Base-by-base conservation (phyloP, 345 rosid genomes). In the Brassica carinata region DNA sequence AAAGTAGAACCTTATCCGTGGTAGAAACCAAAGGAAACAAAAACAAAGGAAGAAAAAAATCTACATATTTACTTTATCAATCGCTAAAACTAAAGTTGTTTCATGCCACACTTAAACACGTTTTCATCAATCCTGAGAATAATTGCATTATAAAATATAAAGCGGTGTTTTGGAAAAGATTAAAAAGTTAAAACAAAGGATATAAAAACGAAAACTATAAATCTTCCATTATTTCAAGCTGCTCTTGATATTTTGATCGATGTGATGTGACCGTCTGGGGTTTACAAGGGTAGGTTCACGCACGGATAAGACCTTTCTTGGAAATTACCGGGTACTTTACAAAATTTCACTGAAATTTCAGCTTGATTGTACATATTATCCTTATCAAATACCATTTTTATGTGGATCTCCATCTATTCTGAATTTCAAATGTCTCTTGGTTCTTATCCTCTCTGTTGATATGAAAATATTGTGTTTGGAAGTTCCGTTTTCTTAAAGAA, bases 241-340 rank as follows among this genome's bases (percentile, higher is more conserved):
- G 9, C 36, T 68, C 59, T 59, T 69, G n/a, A 70, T n/a, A 72
- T 53, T 64, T 53, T 8, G 18, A 17, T 72, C 45, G 57, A 71
- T 38, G 43, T 65, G 81, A 78, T 40, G 65, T 64, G 77, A 66
- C 26, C 43, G 3, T 71, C 55, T 67, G 73, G 69, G 73, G 18
- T 66, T 7, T 15, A 40, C 5, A 9, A 61, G 27, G 34, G 5
- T 29, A 29, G 31, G 31, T 29, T 29, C 65, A 38, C 65, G 43
- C n/a, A 73, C 64, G 64, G 58, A 45, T 31, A 62, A 17, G 70
- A 3, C 59, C 15, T 79, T 80, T 80, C 75, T 53, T 74, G 48
- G 83, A 74, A 79, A 68, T 48, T n/a, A n/a, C 75, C 66, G 5
- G 5, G 17, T 34, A 10, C 3, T 68, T 68, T 73, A 55, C n/a